phyloP scores from a whole-genome alignment of 768 basidiomycete species.

The Suillus paluster region DNA sequence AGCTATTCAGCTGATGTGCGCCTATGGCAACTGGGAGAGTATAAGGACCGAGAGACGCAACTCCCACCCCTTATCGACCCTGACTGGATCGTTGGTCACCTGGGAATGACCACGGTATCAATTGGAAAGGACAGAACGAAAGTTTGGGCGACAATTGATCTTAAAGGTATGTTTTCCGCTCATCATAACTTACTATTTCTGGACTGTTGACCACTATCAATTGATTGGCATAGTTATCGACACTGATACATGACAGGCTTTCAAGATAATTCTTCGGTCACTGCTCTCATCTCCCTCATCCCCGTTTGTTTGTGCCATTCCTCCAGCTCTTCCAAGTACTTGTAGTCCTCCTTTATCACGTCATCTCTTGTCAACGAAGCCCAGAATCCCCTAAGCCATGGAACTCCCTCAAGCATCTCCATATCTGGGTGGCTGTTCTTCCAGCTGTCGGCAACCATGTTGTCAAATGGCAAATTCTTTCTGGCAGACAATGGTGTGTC shows the following conservation, averaged over 20 bases:
- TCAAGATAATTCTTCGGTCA: too few species aligned
- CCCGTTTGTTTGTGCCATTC: too few species aligned
- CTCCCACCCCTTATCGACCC: neutral
- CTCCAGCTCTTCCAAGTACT: too few species aligned
- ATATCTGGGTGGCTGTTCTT: neutral
- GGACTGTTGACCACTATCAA: too few species aligned
- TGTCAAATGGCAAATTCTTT: neutral
- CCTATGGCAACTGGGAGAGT: slow-evolving; percentile 8
- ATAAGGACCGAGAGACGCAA: neutral
- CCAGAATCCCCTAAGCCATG: neutral
- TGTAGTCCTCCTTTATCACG: too few species aligned
- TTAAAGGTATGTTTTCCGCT: neutral
- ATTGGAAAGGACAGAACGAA: neutral
- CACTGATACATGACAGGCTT: too few species aligned
- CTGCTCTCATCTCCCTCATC: too few species aligned
- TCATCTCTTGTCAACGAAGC: too few species aligned
- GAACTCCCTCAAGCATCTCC: too few species aligned
- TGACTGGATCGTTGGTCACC: neutral
- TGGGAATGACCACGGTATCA: neutral
- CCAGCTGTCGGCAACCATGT: neutral
- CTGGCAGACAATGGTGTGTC: too few species aligned
- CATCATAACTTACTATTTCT: too few species aligned
- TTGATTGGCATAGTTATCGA: too few species aligned
- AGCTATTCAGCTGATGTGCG: neutral
- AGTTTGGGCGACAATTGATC: neutral